Conservation (phyloP, 169 alveolate species). For the Neospora caninum region DNA sequence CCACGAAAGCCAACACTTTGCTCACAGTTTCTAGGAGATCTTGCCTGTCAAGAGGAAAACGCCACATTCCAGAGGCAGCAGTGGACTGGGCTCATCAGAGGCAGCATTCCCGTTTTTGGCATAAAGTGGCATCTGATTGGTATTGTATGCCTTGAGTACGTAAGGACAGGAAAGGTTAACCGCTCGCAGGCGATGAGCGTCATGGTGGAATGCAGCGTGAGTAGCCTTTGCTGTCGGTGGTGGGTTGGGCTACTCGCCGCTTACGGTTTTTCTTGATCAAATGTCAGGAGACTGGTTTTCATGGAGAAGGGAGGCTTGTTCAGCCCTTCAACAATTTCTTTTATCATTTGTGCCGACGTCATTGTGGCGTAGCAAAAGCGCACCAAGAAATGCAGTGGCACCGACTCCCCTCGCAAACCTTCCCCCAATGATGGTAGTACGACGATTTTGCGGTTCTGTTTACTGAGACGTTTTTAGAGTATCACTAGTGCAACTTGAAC, state of each 20-base stretch:
- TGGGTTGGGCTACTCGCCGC: background rate
- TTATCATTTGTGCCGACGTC: constrained; percentile 20
- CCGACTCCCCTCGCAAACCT: too few relatives aligned
- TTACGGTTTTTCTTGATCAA: constrained; percentile 26
- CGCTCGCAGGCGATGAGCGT: background rate
- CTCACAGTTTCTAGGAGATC: constrained; percentile 12
- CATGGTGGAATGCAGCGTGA: background rate
- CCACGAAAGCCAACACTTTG: background rate
- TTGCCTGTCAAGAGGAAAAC: background rate
- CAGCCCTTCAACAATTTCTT: constrained; percentile 29
- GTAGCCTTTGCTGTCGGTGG: background rate
- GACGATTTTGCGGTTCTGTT: too few relatives aligned
- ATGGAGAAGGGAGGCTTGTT: constrained; percentile 33
- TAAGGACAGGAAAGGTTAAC: too few relatives aligned
- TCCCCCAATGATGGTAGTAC: too few relatives aligned
- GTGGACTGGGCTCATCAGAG: background rate
- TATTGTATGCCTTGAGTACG: too few relatives aligned
- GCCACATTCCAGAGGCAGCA: background rate
- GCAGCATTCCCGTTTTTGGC: background rate
- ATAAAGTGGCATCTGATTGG: background rate
- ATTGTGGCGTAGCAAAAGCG: background rate
- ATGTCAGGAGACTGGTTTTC: constrained; percentile 21
- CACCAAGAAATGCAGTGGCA: too few relatives aligned
- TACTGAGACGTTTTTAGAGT: too few relatives aligned
- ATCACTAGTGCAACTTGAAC: too few relatives aligned